Evolutionary conservation across 2,329 filamentous ascomycete genomes (phyloP).

Genomic region (Delphinella strobiligena): DNA sequence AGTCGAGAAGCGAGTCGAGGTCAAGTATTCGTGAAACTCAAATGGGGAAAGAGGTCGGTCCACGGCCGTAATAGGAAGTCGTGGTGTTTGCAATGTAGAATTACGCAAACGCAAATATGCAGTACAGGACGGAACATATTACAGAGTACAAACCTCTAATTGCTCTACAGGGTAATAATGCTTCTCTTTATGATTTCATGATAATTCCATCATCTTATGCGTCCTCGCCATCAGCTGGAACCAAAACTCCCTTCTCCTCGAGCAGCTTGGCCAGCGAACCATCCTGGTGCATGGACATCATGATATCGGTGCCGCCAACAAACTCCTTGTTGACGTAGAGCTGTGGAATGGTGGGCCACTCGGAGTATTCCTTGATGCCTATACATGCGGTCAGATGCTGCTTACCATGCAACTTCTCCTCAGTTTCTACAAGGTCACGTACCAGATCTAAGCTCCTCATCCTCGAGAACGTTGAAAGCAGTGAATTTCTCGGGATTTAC

Average conservation of each 20-base stretch:
- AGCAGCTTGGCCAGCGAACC: constrained; percentile 85
- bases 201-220: neutral
- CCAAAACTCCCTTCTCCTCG: constrained; percentile 82
- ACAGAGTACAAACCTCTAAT: constrained; percentile 4
- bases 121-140: neutral
- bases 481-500: constrained; percentile 93
- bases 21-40: too few species aligned
- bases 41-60: too few species aligned
- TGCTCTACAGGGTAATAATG: too few species aligned
- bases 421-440: constrained; percentile 9
- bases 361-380: constrained; percentile 98
- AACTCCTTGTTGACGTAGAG: constrained; percentile 94
- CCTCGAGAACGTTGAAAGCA: constrained; percentile 96
- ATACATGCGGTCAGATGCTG: neutral
- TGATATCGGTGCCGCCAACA: constrained; percentile 91
- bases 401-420: neutral
- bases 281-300: constrained; percentile 94
- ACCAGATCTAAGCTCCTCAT: constrained; percentile 75
- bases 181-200: neutral
- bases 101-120: neutral
- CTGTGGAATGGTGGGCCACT: constrained; percentile 98
- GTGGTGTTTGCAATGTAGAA: neutral
- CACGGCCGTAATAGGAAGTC: neutral
- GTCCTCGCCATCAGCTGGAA: constrained; percentile 39
- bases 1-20: too few species aligned